These are phyloP conservation scores for Entomortierella chlamydospora DNA, from an alignment of 192 early-diverging fungal species.

Conservation along the genomic window DNA sequence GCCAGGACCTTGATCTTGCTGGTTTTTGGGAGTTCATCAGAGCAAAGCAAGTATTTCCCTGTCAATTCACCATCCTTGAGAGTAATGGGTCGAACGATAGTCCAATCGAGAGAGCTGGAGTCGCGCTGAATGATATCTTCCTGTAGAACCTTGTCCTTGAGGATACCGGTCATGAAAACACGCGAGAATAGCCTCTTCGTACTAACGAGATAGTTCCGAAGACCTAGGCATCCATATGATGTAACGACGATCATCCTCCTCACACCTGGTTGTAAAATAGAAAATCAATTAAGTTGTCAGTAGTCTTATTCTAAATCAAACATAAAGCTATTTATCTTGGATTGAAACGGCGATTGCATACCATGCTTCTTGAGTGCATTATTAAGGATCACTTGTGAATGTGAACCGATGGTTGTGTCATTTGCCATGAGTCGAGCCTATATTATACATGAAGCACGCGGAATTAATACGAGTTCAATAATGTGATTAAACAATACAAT, in stretches of 20 bases:
- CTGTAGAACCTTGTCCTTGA: constrained; percentile 53
- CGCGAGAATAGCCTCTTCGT: constrained; percentile 40
- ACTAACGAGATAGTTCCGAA: constrained; percentile 40
- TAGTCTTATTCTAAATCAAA: no score
- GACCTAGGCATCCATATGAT: constrained; percentile 37
- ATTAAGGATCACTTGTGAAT: constrained; percentile 47
- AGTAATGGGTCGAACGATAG: constrained; percentile 53
- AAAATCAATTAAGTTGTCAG: background rate
- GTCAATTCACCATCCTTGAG: constrained; percentile 49
- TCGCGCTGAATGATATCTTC: constrained; percentile 54
- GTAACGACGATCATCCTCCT: constrained; percentile 49
- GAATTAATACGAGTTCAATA: no score
- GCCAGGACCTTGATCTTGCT: constrained; percentile 45
- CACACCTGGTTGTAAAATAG: constrained; percentile 32
- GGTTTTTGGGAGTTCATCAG: constrained; percentile 29
- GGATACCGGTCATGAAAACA: constrained; percentile 49
- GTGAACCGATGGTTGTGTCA: constrained; percentile 44
- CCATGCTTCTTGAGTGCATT: constrained; percentile 52
- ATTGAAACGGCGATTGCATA: background rate
- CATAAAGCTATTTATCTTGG: no score
- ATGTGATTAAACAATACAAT: no score
- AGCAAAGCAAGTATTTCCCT: constrained; percentile 30
- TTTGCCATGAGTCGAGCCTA: constrained; percentile 50
- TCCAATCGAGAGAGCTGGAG: constrained; percentile 47
- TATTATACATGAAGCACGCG: background rate